These are phyloP conservation scores for Russula earlei DNA, from an alignment of 768 basidiomycete genomes.

Conservation along the genomic window DNA sequence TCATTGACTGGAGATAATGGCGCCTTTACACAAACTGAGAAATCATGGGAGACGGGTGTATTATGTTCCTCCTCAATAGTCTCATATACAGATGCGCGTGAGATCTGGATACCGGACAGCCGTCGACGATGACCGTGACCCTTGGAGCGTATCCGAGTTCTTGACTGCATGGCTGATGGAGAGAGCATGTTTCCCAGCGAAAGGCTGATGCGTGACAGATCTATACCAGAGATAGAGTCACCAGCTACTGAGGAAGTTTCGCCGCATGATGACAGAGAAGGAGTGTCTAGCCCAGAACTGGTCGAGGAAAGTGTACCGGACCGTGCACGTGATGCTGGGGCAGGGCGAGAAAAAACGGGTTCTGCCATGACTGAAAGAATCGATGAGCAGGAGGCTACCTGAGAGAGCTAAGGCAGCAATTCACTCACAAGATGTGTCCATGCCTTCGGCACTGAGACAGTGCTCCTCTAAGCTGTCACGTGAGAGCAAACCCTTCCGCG, in stretches of 20 bases:
- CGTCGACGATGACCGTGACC: constrained; percentile 66
- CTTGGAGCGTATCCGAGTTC: constrained; percentile 42
- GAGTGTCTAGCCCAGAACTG: constrained; percentile 61
- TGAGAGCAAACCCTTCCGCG: constrained; percentile 51
- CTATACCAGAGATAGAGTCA: constrained; percentile 63
- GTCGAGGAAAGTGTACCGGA: constrained; percentile 57
- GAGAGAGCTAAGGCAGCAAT: constrained; percentile 28
- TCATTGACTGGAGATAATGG: constrained; percentile 9
- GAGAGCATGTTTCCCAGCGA: constrained; percentile 48
- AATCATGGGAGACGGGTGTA: constrained; percentile 19
- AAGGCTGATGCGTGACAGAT: constrained; percentile 50
- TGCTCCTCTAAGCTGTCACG: constrained; percentile 62
- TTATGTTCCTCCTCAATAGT: constrained; percentile 64
- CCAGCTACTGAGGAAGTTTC: constrained; percentile 61
- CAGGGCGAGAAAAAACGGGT: constrained; percentile 56
- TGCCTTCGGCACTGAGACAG: constrained; percentile 53
- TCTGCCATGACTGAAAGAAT: constrained; percentile 30
- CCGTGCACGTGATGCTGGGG: constrained; percentile 41
- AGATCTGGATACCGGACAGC: constrained; percentile 52
- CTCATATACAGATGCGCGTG: constrained; percentile 64
- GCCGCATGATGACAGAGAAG: constrained; percentile 51
- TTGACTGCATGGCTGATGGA: constrained; percentile 34
- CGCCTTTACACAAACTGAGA: constrained; percentile 9
- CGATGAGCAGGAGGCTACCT: not conserved
- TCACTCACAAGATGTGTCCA: constrained; percentile 42